Evolutionary conservation across 2,329 filamentous ascomycete genomes (phyloP), one percentile per base, ranked within the genome.

Genomic region (Teratosphaeria gauchensis): DNA sequence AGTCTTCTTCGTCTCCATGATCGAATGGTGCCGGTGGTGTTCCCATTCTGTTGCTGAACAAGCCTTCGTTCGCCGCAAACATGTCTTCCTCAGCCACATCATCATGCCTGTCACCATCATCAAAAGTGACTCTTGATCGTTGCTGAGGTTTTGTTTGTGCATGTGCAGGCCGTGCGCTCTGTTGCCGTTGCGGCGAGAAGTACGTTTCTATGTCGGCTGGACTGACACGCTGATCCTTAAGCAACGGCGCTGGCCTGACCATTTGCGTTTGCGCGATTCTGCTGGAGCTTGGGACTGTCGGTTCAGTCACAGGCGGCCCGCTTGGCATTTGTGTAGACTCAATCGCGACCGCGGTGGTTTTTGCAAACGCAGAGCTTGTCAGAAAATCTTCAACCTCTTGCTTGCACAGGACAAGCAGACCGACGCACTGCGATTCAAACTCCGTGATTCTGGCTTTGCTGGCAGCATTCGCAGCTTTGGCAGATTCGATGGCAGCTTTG

Each of bases 21-120:
- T 64, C 51, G 30, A 61, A 58, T 24, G 59, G 61, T 28, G 60
- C 63, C 12, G 72, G 72, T 28, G 73, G 71, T 19, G 72, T 71
- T 9, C 73, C 73, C 72, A 74, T 75, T 21, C 69, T 67, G 51
- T 66, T 69, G 58, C 63, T 68, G 61, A 72, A 73, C 33, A 76
- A 61, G 7, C 71, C 69, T 28, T 69, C 66, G 19, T 68, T 63
- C 2, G 55, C 42, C 16, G 52, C 56, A 46, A 52, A 58, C 61
- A 51, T 61, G 46, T 72, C 69, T 24, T 62, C 58, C 35, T 68
- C 66, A 42, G 67, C 59, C 35, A 66, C 35, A 35, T 67, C 63
- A 6, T 64, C 60, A 48, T 64, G 61, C 31, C 59, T 58, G 35
- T 67, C 61, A 38, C 67, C 64, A 28, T 64, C 55, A 3, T 55